Evolutionary conservation across 192 early-diverging fungal species (phyloP), one percentile per base, ranked within the genome.

Genomic region (Linnemannia hyalina): DNA sequence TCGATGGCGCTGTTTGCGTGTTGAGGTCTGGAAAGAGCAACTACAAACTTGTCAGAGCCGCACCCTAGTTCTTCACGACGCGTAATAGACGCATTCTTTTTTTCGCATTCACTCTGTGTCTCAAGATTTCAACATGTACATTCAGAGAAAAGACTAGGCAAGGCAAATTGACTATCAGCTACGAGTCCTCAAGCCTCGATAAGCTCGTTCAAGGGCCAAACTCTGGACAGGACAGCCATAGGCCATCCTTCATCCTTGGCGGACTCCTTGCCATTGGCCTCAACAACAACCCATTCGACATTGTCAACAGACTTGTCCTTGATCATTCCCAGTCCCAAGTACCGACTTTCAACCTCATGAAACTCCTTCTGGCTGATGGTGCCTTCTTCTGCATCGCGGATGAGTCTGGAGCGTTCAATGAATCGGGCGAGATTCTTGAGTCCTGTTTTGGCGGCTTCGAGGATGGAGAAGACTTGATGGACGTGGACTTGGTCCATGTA

Each of bases 21-120:
- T 68, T 98, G 5, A 82, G 97, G 47, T 92, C 92, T 11, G 97
- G 97, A 52, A 98, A 97, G 89, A 93, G 91, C 55, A 94, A 95
- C 46, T 95, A 97, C 71, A 89, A 88, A 42, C 82, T 98, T 46
- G 78, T 97, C 2, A 82, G 74, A 76, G 73, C 84, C 73, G 22
- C 49, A 18, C 49, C 49, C 4, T 52, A 52, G 18, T 60, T 60
- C 85, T 38, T 49, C 29, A 32, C 11, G 2, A 32, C 26, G n/a
- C 26, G 60, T 32, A 65, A 65, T 65, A 65, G 26, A 52, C 49
- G 16, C 3, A 0, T 5, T 20, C 15, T 49, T 49, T 52, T 22
- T 52, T 44, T 65, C 46, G 36, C 20, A 18, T 76, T 63, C 15
- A 23, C 10, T 76, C 16, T 36, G 44, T 20, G 8, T 73, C 23